Evolutionary conservation across 352 stramenopile species (phyloP).

Genomic region (Phytophthora chlamydospora): DNA sequence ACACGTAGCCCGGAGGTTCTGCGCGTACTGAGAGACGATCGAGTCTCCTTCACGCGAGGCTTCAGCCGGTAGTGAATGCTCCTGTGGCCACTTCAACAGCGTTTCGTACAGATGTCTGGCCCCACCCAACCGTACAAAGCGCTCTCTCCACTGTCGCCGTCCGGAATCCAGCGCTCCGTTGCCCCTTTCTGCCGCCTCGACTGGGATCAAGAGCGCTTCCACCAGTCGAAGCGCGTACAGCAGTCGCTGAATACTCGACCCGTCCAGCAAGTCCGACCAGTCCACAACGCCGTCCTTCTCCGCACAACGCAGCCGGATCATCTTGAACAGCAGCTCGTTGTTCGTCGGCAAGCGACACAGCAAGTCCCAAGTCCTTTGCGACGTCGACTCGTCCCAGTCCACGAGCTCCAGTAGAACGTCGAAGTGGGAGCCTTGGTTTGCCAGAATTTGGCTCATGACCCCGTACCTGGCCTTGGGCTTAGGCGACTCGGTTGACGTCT

Average conservation of each 20-base stretch:
- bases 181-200: constrained; percentile 9
- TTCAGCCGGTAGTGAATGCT: neutral
- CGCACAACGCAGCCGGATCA: constrained; percentile 58
- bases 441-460: constrained; percentile 59
- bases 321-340: constrained; percentile 59
- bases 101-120: constrained; percentile 48
- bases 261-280: constrained; percentile 59
- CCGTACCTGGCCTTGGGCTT: constrained; percentile 34
- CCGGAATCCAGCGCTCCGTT: constrained; percentile 42
- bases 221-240: constrained; percentile 74
- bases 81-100: constrained; percentile 35
- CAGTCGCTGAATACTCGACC: constrained; percentile 54
- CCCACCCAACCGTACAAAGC: constrained; percentile 74
- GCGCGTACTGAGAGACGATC: constrained; percentile 31
- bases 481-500: neutral
- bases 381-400: constrained; percentile 53
- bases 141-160: constrained; percentile 76
- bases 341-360: constrained; percentile 77
- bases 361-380: constrained; percentile 74
- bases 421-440: constrained; percentile 64
- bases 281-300: constrained; percentile 24
- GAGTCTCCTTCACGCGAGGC: neutral
- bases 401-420: constrained; percentile 65
- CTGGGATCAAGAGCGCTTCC: constrained; percentile 67
- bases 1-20: constrained; percentile 53